phyloP scores from a whole-genome alignment of 495 filamentous ascomycete genomes.

The Aspergillus asperescens region DNA sequence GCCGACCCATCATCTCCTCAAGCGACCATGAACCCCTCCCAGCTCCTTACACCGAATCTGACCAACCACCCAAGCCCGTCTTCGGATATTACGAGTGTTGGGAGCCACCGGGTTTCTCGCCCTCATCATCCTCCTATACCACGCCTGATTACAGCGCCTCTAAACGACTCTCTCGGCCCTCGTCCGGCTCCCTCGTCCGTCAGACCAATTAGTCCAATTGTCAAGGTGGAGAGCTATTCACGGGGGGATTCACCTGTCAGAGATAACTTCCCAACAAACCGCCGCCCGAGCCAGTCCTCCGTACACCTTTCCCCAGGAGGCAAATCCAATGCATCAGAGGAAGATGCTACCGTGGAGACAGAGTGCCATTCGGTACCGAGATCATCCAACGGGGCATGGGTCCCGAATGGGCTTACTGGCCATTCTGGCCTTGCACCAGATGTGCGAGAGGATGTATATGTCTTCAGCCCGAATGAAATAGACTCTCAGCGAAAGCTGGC shows the following conservation, averaged over 20 bases:
- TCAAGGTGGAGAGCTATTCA: conserved; percentile 41
- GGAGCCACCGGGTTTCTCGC: background rate
- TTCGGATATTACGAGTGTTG: conserved; percentile 10
- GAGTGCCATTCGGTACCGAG: conserved; percentile 23
- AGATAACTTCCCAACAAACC: conserved; percentile 16
- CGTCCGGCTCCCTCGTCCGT: conserved; percentile 19
- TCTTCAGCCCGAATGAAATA: conserved; percentile 44
- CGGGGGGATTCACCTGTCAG: conserved; percentile 47
- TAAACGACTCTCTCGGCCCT: conserved; percentile 17
- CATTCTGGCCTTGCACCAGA: conserved; percentile 39
- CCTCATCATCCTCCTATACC: conserved; percentile 14
- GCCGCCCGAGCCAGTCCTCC: conserved; percentile 34
- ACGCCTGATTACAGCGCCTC: conserved; percentile 20
- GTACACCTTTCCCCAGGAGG: conserved; percentile 37
- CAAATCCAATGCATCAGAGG: conserved; percentile 27
- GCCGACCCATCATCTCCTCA: conserved; percentile 12
- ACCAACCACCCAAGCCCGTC: conserved; percentile 19
- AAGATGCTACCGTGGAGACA: conserved; percentile 22
- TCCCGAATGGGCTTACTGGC: conserved; percentile 25
- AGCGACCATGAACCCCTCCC: conserved; percentile 15
- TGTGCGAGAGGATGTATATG: conserved; percentile 33
- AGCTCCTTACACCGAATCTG: conserved; percentile 20
- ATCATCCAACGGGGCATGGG: conserved; percentile 31
- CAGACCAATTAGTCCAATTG: conserved; percentile 41
- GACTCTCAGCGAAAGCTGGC: conserved; percentile 34